A percentile compares a stretch with the other conserved stretches of the same genome.
Evolutionary conservation across 805 yeast genomes (phyloP).

Genomic region (Tetrapisispora phaffii): DNA sequence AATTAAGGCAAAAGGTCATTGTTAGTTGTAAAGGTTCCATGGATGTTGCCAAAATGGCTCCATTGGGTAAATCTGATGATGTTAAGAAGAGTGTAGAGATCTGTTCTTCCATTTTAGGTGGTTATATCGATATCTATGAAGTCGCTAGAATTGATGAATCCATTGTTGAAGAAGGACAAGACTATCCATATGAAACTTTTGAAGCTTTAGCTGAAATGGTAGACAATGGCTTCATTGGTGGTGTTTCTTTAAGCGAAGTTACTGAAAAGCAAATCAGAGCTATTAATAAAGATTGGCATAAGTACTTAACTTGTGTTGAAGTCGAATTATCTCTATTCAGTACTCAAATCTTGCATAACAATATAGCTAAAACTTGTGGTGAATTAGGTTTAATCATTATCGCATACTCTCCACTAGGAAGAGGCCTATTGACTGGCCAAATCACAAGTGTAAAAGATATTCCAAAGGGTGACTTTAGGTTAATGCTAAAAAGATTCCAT

Average conservation of each 20-base stretch:
- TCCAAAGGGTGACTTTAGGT: slow-evolving; percentile 48
- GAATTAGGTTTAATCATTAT: slow-evolving; percentile 54
- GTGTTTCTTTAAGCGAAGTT: slow-evolving; percentile 68
- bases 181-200: slow-evolving; percentile 44
- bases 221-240: slow-evolving; percentile 55
- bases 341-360: slow-evolving; percentile 52
- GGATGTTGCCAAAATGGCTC: slow-evolving; percentile 30
- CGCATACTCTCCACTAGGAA: slow-evolving; percentile 76
- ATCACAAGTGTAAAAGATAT: slow-evolving; percentile 39
- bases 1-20: slow-evolving; percentile 43
- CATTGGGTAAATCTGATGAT: slow-evolving; percentile 42
- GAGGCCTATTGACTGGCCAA: slow-evolving; percentile 66
- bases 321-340: slow-evolving; percentile 67
- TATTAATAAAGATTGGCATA: slow-evolving; percentile 41
- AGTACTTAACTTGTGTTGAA: slow-evolving; percentile 60
- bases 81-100: slow-evolving; percentile 41
- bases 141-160: slow-evolving; percentile 57
- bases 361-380: slow-evolving; percentile 49
- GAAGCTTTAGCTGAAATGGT: slow-evolving; percentile 47
- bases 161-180: slow-evolving; percentile 16
- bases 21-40: slow-evolving; percentile 63
- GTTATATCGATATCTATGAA: slow-evolving; percentile 51
- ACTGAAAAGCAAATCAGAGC: slow-evolving; percentile 48
- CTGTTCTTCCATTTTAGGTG: slow-evolving; percentile 34
- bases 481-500: slow-evolving; percentile 44